A percentile compares a stretch with the other conserved stretches of the same genome.
Conservation (phyloP, 2,329 filamentous ascomycete species). For the Colletotrichum gloeosporioides region DNA sequence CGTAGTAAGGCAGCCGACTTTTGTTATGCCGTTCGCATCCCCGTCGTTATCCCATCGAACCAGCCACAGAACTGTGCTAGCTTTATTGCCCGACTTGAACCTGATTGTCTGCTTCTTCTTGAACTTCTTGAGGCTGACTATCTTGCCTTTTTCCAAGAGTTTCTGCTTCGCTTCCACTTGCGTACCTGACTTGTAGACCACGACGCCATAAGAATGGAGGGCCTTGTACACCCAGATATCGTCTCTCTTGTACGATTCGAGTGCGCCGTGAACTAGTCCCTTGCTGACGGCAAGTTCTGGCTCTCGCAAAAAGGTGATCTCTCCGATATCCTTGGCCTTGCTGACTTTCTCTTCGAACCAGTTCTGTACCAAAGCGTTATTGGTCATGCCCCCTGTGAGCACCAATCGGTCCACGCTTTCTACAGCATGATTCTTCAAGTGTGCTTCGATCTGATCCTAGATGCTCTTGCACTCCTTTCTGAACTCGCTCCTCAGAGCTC, state of each 20-base stretch:
- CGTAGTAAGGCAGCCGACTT: not conserved
- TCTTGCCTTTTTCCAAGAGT: no score
- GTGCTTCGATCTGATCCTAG: fast-evolving
- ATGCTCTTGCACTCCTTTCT: fast-evolving
- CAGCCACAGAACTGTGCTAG: no score
- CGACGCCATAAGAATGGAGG: fast-evolving
- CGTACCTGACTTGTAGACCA: no score
- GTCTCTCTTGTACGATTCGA: not conserved
- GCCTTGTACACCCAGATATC: not conserved
- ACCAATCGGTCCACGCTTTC: no score
- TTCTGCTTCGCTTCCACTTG: no score
- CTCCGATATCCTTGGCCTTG: no score
- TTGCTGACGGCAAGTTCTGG: fast-evolving
- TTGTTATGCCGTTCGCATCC: not conserved
- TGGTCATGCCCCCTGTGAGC: not conserved
- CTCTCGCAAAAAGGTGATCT: fast-evolving
- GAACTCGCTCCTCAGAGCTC: fast-evolving
- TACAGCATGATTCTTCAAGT: fast-evolving
- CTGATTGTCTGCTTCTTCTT: not conserved
- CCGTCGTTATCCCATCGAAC: no score
- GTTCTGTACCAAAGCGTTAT: fast-evolving
- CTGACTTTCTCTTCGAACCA: no score
- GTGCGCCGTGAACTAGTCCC: not conserved
- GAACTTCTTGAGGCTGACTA: not conserved
- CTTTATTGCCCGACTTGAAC: no score